Conservation (phyloP, 768 basidiomycete genomes). For the Termitomyces sp. region DNA sequence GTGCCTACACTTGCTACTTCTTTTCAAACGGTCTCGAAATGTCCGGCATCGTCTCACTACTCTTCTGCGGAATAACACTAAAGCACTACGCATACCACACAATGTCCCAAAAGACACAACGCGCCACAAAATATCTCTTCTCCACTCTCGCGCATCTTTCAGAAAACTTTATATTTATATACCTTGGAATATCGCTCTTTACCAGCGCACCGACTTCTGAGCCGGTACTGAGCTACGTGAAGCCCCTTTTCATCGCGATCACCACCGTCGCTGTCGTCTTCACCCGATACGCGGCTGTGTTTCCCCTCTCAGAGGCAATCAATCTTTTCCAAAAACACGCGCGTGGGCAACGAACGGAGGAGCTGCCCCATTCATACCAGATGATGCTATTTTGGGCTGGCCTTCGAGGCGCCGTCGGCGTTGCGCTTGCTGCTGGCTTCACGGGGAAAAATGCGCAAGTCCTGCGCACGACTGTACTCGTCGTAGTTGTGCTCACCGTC, state of each 20-base stretch:
- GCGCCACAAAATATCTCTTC: slow-evolving; percentile 94
- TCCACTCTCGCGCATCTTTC: slow-evolving; percentile 90
- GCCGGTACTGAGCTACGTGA: slow-evolving; percentile 81
- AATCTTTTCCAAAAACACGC: slow-evolving; percentile 86
- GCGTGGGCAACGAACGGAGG: slow-evolving; percentile 83
- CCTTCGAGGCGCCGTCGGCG: slow-evolving; percentile 93
- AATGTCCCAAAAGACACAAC: slow-evolving; percentile 94
- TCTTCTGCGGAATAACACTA: slow-evolving; percentile 98
- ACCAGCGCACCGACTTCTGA: slow-evolving; percentile 78
- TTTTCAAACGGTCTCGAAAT: slow-evolving; percentile 95
- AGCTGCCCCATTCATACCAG: slow-evolving; percentile 95
- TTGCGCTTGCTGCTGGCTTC: slow-evolving; percentile 95
- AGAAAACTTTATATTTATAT: slow-evolving; percentile 99
- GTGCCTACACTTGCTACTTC: slow-evolving; percentile 97
- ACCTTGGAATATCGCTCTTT: slow-evolving; percentile 96
- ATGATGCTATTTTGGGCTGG: slow-evolving; percentile 99
- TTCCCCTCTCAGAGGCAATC: slow-evolving; percentile 92
- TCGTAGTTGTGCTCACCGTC: slow-evolving; percentile 94
- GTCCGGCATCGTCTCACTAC: slow-evolving; percentile 95
- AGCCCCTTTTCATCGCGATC: slow-evolving; percentile 92
- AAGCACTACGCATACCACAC: slow-evolving; percentile 99
- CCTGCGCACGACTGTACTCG: slow-evolving; percentile 88
- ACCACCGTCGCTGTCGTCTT: slow-evolving; percentile 91
- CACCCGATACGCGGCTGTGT: slow-evolving; percentile 93
- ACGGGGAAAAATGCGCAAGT: slow-evolving; percentile 91